Base-by-base conservation (phyloP, 2,329 filamentous ascomycete species). In the Diatrype stigma region DNA sequence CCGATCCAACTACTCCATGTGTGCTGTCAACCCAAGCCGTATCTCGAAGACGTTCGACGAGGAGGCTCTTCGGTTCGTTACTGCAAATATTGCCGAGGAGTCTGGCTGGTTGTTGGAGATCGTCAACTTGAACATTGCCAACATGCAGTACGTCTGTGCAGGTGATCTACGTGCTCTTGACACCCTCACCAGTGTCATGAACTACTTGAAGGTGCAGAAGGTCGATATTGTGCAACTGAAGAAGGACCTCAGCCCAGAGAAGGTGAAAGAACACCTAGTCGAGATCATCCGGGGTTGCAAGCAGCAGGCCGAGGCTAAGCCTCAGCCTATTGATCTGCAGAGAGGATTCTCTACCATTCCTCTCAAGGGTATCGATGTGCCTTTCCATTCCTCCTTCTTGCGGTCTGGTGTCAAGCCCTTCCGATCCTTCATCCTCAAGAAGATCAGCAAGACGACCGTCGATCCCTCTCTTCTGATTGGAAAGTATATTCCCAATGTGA, bases 41-140 rank as follows among this genome's bases (percentile, higher is more conserved):
- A 96, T 99, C 71, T 95, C 90, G 66, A 96, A 96, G 82, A 96
- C 91, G 1, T 99, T 99, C 81, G 96, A 95, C 74, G 94, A 99
- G 74, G 89, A 94, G 70, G 94, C 94, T 40, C 80, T 99, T 58
- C 92, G 96, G 68, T 99, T 96, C 67, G 91, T 99, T 35, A 93
- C 97, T 22, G 90, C 90, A 79, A 96, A 90, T 75, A 94, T 99
- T 63, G 80, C 92, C 0, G 92, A 96, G 70, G 87, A 90, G 70
- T 97, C 94, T 6, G 87, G 86, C 54, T 99, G 95, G 95, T 80
- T 99, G 40, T 75, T 99, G 57, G 94, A 99, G 74, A 97, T 99
- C 78, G 94, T 99, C 81, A 99, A 99, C 80, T 95, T 94, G 75
- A 88, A 88, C 73, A 85, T 88, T 63, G 83, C 82, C 67, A 87